Evolutionary conservation across 768 basidiomycete species (phyloP), one percentile per base, ranked within the genome.

Genomic region (Hygrophoropsis aurantiaca): DNA sequence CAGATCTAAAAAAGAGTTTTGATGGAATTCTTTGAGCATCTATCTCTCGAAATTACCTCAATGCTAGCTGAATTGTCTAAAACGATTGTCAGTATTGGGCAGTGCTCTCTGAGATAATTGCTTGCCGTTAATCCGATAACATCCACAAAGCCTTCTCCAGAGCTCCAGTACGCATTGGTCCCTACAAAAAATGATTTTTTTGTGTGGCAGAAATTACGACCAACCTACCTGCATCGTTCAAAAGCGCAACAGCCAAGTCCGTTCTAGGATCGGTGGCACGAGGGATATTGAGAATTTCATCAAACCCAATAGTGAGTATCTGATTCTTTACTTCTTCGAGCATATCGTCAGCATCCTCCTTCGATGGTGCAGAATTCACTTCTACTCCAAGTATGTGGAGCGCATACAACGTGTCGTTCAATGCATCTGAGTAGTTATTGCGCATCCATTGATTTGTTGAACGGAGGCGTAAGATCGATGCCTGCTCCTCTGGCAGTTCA

Each of bases 311-410:
- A 0, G 81, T 80, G 38, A 87, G 64, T 37, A 88, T 84, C 58
- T 85, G 81, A 51, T 82, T 82, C 59, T 82, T 84, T 46, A 87
- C 80, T 56, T 78, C 73, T 47, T 86, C 82, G 54, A 87, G 87
- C 74, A 84, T 77, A n/a, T 60, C 50, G 57, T 85, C 80, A 11
- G 79, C 81, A 49, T 82, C 78, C 40, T 73, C 67, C 21, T 72
- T 62, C 2, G 76, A 75, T 1, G 83, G 82, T 0, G 74, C 57
- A 0, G 77, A 57, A 52, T 80, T 75, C 30, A 87, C 64, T 21
- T 83, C 81, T 7, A 87, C 74, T 1, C 82, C 84, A 15, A 89
- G 71, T 1, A 79, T 62, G 52, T 76, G 78, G 24, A 88, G 69
- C 11, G 84, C 86, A 11, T 66, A 55, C 13, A 85, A 65, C 0